Evolutionary conservation across 176 grass and related monocot genomes (phyloP).

Genomic region (Avena eriantha): DNA sequence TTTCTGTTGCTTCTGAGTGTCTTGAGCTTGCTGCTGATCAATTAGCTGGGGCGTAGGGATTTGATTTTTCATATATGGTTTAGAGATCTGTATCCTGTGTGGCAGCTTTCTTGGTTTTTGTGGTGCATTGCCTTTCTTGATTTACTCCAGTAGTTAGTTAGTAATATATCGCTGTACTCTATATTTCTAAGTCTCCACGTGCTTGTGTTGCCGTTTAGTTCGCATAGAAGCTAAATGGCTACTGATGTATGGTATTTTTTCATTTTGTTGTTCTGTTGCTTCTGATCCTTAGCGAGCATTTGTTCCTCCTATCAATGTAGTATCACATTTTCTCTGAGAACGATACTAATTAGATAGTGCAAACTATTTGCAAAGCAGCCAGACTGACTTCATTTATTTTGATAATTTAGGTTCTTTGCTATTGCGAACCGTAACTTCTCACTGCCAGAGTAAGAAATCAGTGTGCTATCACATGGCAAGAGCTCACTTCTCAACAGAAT

Average conservation of each 20-base stretch:
- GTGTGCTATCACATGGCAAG: slow-evolving; percentile 26
- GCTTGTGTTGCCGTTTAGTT: neutral
- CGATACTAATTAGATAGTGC: neutral
- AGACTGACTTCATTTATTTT: slow-evolving; percentile 25
- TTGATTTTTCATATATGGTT: neutral
- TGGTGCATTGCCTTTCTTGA: neutral
- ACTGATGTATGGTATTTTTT: neutral
- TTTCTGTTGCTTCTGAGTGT: neutral
- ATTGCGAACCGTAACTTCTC: slow-evolving; percentile 38
- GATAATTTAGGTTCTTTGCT: slow-evolving; percentile 52
- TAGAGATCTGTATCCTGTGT: neutral
- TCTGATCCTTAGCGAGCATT: neutral
- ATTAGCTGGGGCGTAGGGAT: neutral
- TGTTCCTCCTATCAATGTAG: neutral
- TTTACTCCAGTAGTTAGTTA: neutral
- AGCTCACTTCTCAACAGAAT: slow-evolving; percentile 69
- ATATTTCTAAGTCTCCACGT: neutral
- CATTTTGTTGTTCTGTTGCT: neutral
- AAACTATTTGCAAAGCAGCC: neutral
- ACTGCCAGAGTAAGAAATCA: slow-evolving; percentile 44
- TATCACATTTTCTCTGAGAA: neutral
- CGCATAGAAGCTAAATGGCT: neutral
- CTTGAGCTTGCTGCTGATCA: neutral
- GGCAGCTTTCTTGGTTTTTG: neutral
- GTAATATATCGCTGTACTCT: neutral